Evolutionary conservation across 2,329 filamentous ascomycete genomes (phyloP), one percentile per base, ranked within the genome.

Genomic region (Bipolaris victoriae): DNA sequence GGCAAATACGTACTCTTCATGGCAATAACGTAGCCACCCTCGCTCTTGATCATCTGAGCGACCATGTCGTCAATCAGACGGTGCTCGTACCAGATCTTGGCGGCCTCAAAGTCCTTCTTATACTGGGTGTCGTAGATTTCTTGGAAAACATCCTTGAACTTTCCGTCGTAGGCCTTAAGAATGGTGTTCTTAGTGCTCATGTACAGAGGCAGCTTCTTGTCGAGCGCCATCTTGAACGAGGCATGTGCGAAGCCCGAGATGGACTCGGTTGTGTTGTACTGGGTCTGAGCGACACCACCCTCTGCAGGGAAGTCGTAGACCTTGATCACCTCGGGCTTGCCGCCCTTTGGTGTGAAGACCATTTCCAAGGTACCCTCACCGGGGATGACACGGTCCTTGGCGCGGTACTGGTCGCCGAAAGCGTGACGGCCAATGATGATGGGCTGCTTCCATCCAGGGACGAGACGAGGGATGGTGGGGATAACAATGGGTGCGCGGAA

Each of bases 141-240:
- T 85, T 99, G 91, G 88, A 99, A 99, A 79, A 98, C 96, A 76
- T 99, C 95, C 88, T 98, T 98, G 87, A 99, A 99, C 71, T 91
- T 87, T 51, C 95, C 95, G 76, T 99, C 95, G 81, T 99, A 99
- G 80, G 93, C 94, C 86, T 99, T 99, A 69, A 99, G 83, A 71
- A 99, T 99, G 69, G 95, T 99, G 86, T 98, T 98, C 90, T 99
- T 99, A 80, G 95, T 99, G 86, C 92, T 97, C 94, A 98, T 96
- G 84, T 98, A 99, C 73, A 99, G 84, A n/a, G 95, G 95, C 66
- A 96, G 83, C 63, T 83, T 83, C 86, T 97, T 95, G 79, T 87
- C 84, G 44, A 98, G 82, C 33, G 95, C 94, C 67, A 97, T 87
- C 88, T 97, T 96, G 88, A 99, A 98, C 68, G 89, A 93, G 62